phyloP scores from a whole-genome alignment of 371 early-diverging fungal species.

The Mucor saturninus region DNA sequence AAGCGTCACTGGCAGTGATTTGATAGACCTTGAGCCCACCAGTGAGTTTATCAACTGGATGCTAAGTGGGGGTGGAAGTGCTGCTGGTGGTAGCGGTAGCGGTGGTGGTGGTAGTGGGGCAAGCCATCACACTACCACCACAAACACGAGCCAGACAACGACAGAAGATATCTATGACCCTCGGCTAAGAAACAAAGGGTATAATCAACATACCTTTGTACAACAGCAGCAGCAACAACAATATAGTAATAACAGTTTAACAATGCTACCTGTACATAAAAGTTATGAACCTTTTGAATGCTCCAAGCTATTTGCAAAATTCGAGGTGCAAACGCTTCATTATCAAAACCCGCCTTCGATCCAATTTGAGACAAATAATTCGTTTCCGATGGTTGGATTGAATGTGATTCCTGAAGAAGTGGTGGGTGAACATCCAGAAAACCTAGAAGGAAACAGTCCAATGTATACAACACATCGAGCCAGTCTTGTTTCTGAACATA shows the following conservation, averaged over 20 bases:
- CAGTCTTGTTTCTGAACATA: constrained; percentile 14
- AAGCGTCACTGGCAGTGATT: background rate
- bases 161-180: no score
- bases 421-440: background rate
- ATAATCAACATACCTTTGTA: background rate
- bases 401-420: constrained; percentile 21
- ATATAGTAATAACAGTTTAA: background rate
- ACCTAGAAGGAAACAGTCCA: background rate
- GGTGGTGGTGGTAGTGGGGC: no score
- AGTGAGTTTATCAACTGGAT: background rate
- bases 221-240: background rate
- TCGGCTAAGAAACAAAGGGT: no score
- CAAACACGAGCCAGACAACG: background rate
- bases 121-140: background rate
- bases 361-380: constrained; percentile 4
- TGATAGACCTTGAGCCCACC: constrained; percentile 5
- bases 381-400: constrained; percentile 6
- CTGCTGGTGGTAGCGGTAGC: background rate
- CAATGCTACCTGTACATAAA: constrained; percentile 22
- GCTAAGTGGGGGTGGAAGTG: background rate
- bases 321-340: constrained; percentile 31
- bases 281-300: background rate
- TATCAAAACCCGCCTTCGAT: constrained; percentile 18
- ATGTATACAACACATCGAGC: constrained; percentile 10
- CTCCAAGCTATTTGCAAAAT: constrained; percentile 12